Evolutionary conservation across 1,139 yeast genomes (phyloP), one percentile per base, ranked within the genome.

Genomic region (Pichia sp.): DNA sequence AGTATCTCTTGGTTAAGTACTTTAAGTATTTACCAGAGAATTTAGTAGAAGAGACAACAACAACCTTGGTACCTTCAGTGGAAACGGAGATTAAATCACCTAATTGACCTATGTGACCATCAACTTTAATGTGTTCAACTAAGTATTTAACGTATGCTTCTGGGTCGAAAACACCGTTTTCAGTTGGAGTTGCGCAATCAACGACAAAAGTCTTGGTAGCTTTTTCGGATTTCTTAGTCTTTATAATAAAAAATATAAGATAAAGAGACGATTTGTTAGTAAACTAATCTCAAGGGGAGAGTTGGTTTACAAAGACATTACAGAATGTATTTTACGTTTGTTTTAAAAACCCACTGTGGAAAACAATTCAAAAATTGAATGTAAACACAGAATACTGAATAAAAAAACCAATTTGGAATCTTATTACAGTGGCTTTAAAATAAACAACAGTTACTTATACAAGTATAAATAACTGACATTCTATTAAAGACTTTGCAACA

Each of bases 11-110:
- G 69, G 97, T 87, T 72, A 92, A 80, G 92, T 90, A 92, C 81
- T 92, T 92, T 74, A 89, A 85, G 95, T 92, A 92, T 80, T 94
- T 92, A 78, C 99, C 99, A 63, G 97, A 89, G 92, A 94, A 92
- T 78, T 87, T 84, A 74, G 95, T 75, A 76, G 84, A 80, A 60
- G 97, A 78, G 60, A 84, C 89, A 73, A 89, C 84, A 65, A 92
- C 82, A 68, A 87, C 89, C 66, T 78, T 70, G 73, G 80, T 76
- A 65, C 86, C 87, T 69, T 87, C 95, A 66, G 81, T 75, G 66
- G 90, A 74, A 62, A 92, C 89, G 56, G 92, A 76, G 78, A 94
- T 82, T 68, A 83, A 86, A 70, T 87, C 94, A 75, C 96, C 96
- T 69, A 94, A 85, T 89, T 89, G 86, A 73, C 97, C 97, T 65